phyloP scores from a whole-genome alignment of 1,284 basidiomycete genomes.

The Lignosus rhinocerotis region DNA sequence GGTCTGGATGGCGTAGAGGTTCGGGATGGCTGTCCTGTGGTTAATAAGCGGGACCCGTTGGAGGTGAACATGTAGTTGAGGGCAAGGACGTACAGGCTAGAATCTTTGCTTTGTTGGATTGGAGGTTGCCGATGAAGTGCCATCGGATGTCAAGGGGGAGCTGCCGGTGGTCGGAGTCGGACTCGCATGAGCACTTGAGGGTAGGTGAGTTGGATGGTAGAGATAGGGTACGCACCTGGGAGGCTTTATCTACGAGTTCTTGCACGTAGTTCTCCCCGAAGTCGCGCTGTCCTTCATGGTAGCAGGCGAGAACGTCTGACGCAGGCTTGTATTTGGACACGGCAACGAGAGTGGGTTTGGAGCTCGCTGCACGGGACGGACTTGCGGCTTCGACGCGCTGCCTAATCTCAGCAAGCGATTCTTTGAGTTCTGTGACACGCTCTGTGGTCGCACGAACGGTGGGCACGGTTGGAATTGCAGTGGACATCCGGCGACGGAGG shows the following conservation, averaged over 20 bases:
- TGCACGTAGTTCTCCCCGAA: constrained; percentile 99
- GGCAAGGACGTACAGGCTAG: constrained; percentile 64
- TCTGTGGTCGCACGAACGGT: constrained; percentile 19
- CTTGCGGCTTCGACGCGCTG: constrained; percentile 45
- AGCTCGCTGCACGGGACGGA: constrained; percentile 19
- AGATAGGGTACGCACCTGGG: constrained; percentile 51
- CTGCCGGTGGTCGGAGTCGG: constrained; percentile 38
- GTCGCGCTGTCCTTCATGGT: constrained; percentile 79
- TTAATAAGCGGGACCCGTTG: constrained; percentile 1
- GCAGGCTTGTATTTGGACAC: constrained; percentile 96
- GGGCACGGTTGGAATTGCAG: constrained; percentile 6
- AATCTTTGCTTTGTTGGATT: constrained; percentile 93
- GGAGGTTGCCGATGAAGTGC: constrained; percentile 96
- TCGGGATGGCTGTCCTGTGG: constrained; percentile 71
- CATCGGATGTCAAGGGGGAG: constrained; percentile 85
- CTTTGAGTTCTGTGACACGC: constrained; percentile 48
- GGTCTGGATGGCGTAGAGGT: constrained; percentile 89
- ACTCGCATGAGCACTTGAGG: neutral
- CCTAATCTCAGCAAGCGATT: constrained; percentile 52
- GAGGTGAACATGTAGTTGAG: constrained; percentile 4
- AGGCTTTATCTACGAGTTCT: constrained; percentile 90
- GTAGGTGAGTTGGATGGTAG: neutral
- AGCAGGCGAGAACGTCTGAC: constrained; percentile 83
- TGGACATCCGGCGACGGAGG: constrained; percentile 15
- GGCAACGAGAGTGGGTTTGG: constrained; percentile 64